Evolutionary conservation across 2,329 filamentous ascomycete species (phyloP).

Genomic region (Phyllachora maydis): DNA sequence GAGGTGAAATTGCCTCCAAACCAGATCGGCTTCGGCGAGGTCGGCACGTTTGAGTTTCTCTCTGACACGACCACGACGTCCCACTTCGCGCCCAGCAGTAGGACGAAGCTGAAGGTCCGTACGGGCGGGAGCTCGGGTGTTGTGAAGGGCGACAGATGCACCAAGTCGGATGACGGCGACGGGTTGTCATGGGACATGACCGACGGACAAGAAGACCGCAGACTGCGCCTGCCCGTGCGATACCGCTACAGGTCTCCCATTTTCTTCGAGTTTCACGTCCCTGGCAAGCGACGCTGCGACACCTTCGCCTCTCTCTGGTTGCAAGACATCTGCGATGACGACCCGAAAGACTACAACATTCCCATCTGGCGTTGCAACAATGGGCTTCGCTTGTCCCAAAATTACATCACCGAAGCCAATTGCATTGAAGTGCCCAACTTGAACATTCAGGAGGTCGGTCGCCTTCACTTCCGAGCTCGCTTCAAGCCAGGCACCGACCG

Average conservation of each 20-base stretch:
- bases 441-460: constrained; percentile 59
- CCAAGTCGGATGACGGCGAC: constrained; percentile 33
- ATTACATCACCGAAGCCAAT: constrained; percentile 74
- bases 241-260: constrained; percentile 79
- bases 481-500: constrained; percentile 87
- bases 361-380: constrained; percentile 77
- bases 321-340: constrained; percentile 62
- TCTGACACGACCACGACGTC: constrained; percentile 47
- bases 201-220: constrained; percentile 14
- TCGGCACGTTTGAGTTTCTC: constrained; percentile 80
- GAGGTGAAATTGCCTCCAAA: constrained; percentile 69
- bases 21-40: constrained; percentile 72
- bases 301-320: constrained; percentile 75
- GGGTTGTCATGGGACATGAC: constrained; percentile 26
- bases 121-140: constrained; percentile 69
- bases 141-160: constrained; percentile 42
- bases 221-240: constrained; percentile 63
- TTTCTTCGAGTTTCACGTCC: constrained; percentile 64
- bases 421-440: constrained; percentile 49
- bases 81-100: constrained; percentile 39
- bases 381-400: constrained; percentile 60
- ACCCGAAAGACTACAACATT: constrained; percentile 60
- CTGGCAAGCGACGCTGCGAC: constrained; percentile 45
- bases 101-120: constrained; percentile 57
- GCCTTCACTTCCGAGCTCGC: constrained; percentile 56